A percentile compares a stretch with the other conserved stretches of the same genome.
phyloP scores from a whole-genome alignment of 2,329 filamentous ascomycete genomes.

The Colletotrichum agaves region DNA sequence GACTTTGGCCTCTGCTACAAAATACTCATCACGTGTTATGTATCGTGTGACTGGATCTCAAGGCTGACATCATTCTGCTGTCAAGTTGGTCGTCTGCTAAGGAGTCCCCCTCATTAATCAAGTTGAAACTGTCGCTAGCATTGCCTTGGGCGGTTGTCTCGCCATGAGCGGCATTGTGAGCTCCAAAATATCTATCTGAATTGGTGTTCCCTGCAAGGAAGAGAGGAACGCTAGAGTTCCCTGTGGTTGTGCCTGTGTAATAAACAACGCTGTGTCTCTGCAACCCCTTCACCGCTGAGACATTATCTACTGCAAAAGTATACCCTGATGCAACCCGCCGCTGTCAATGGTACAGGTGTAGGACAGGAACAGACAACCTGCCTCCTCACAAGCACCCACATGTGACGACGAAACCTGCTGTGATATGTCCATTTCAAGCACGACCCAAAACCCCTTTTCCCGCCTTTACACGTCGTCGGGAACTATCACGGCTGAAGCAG shows the following conservation, averaged over 20 bases:
- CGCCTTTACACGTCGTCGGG: background rate
- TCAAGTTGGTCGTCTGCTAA: background rate
- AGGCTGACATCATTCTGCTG: too few relatives aligned
- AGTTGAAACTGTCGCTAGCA: constrained; percentile 17
- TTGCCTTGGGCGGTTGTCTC: constrained; percentile 16
- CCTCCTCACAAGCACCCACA: background rate
- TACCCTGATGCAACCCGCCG: constrained; percentile 14
- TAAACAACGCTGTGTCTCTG: background rate
- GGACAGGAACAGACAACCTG: background rate
- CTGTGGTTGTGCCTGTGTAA: background rate
- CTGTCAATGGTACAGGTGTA: constrained; percentile 5
- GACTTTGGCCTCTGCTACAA: too few relatives aligned
- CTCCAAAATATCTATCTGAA: constrained; percentile 30
- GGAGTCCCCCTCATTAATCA: background rate
- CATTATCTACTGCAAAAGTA: constrained; percentile 16
- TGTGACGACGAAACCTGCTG: constrained; percentile 18
- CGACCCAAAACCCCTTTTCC: background rate
- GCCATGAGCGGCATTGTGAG: constrained; percentile 7
- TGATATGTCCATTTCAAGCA: constrained; percentile 3
- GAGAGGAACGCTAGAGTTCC: background rate
- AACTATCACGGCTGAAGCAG: background rate
- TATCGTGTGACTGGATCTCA: too few relatives aligned
- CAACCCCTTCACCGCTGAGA: background rate
- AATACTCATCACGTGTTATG: too few relatives aligned
- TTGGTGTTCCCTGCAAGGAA: constrained; percentile 15